phyloP scores from a whole-genome alignment of 116 monocot genomes.

The Posidonia oceanica region DNA sequence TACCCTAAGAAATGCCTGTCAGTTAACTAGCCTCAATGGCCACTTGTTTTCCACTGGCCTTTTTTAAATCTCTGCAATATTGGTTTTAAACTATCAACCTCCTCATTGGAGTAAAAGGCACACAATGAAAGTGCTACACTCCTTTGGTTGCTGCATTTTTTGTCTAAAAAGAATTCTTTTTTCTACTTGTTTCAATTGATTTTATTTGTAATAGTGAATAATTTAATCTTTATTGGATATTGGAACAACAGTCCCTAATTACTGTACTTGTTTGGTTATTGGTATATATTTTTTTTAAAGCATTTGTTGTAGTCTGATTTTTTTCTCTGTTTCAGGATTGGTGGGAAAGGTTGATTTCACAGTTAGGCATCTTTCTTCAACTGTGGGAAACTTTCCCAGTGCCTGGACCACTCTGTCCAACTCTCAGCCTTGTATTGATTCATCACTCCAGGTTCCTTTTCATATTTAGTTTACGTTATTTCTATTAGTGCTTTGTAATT shows the following conservation, averaged over 20 bases:
- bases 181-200: background rate
- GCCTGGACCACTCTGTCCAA: slow-evolving; percentile 49
- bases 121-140: no score
- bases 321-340: slow-evolving; percentile 32
- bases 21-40: no score
- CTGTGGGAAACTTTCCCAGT: slow-evolving; percentile 52
- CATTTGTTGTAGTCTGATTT: background rate
- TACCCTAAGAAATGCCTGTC: no score
- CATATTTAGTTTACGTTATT: background rate
- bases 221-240: slow-evolving; percentile 1
- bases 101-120: no score
- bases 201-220: background rate
- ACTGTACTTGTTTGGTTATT: background rate
- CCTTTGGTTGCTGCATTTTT: no score
- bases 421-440: slow-evolving; percentile 53
- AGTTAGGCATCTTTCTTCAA: slow-evolving; percentile 85
- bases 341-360: slow-evolving; percentile 91
- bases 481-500: no score
- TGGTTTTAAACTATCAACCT: no score
- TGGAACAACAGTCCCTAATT: no score
- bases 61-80: no score
- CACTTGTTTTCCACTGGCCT: no score
- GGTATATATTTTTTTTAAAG: background rate
- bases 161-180: background rate
- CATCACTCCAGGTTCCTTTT: slow-evolving; percentile 34